Conservation (phyloP, 805 yeast genomes). For the Maudiozyma saulgeensis region DNA sequence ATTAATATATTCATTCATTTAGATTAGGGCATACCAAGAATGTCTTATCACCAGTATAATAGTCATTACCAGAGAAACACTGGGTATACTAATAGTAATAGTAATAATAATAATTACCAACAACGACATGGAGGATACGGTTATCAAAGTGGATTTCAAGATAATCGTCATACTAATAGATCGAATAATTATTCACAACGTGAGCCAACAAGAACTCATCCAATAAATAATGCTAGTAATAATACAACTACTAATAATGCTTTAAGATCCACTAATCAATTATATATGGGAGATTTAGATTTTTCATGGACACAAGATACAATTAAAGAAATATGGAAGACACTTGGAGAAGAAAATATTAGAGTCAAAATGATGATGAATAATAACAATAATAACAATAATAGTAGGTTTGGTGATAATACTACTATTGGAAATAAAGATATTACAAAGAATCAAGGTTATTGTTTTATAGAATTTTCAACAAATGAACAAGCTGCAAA, state of each 20-base stretch:
- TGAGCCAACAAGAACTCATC: not conserved
- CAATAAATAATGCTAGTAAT: not conserved
- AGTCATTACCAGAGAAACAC: not conserved
- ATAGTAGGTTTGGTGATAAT: not conserved
- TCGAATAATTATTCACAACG: not conserved
- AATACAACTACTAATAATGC: not conserved
- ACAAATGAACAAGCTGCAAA: conserved; percentile 48
- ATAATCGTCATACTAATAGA: not conserved
- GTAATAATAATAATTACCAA: not conserved
- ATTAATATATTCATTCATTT: too few relatives aligned
- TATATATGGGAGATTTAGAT: conserved; percentile 91
- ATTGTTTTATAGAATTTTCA: conserved; percentile 74
- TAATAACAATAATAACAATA: conserved; percentile 13
- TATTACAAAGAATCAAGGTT: conserved; percentile 43
- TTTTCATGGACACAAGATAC: conserved; percentile 70
- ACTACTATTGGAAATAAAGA: not conserved
- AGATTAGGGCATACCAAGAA: not conserved
- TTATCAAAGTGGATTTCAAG: not conserved
- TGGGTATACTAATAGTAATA: not conserved
- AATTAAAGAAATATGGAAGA: conserved; percentile 59
- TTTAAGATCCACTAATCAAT: not conserved
- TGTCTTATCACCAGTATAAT: conserved; percentile 8
- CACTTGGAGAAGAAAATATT: conserved; percentile 50
- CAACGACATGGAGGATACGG: not conserved
- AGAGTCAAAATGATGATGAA: conserved; percentile 68